Evolutionary conservation across 768 basidiomycete species (phyloP), one percentile per base, ranked within the genome.

Genomic region (Leccinum ochraceum): DNA sequence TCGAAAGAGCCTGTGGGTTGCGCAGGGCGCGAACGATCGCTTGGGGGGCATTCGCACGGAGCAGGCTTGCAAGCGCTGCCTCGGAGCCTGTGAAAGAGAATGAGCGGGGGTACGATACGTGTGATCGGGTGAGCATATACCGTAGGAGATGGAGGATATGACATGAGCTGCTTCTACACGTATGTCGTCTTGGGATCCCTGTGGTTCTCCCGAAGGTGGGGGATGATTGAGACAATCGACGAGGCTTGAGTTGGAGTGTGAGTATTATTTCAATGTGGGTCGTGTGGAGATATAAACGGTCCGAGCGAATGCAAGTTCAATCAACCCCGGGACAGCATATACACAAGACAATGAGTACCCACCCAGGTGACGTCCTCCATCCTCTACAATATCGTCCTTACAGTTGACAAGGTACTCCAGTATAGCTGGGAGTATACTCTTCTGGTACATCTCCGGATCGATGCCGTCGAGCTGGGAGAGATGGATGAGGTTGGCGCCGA

Each of bases 121-220:
- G 54, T 44, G 50, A 54, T 13, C 4, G 28, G 51, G 39, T 24
- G 32, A 22, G 9, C 3, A 56, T 7, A 8, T 22, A 85, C 89
- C 89, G 62, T 89, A 88, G 0, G 89, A 82, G 13, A 93, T 77
- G 0, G 91, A 92, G 0, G 89, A 82, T 16, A 92, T 77, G 39
- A 92, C 80, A 64, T 91, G 87, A 0, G 90, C 88, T 0, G 91
- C 87, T 67, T 92, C 90, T 53, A 86, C 80, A 10, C 88, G 81
- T 36, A 89, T 74, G 8, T 84, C 83, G 13, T 83, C 81, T 39
- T 77, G 75, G 0, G 77, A 78, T 36, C 70, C 70, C 66, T 77
- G 67, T 2, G 78, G 63, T 48, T 76, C 75, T 50, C 68, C 68
- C 30, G 66, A 63, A 17, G 67, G 51, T 13, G 74, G 74, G 6